These are phyloP conservation scores for Fusarium tricinctum DNA, from an alignment of 2,329 filamentous ascomycete genomes.

Conservation along the genomic window DNA sequence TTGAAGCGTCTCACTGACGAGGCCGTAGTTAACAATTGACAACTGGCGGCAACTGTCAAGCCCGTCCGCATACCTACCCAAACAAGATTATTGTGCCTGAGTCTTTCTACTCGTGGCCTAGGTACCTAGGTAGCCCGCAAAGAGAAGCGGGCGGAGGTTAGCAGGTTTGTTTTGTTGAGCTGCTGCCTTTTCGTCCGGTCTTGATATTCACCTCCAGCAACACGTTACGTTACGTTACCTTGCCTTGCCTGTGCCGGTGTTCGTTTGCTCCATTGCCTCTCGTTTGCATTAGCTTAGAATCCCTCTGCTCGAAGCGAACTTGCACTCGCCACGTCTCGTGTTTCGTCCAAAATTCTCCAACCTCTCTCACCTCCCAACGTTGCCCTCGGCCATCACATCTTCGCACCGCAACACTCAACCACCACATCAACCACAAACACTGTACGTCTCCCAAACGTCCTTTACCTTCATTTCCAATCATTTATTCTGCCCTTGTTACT, in stretches of 20 bases:
- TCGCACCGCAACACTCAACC: slow-evolving; percentile 10
- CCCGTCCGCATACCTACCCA: not conserved
- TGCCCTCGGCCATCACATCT: slow-evolving; percentile 3
- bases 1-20: not conserved
- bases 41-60: slow-evolving; percentile 20
- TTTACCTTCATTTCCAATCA: not conserved
- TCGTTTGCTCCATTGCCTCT: not conserved
- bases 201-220: slow-evolving; percentile 5
- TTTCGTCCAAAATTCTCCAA: slow-evolving; percentile 3
- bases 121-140: not conserved
- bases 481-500: not conserved
- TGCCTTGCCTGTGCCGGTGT: not conserved
- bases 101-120: not conserved
- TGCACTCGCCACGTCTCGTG: not conserved
- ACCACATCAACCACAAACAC: slow-evolving; percentile 5
- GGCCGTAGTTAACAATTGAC: not conserved
- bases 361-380: not conserved
- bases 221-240: not conserved
- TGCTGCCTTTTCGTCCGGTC: slow-evolving; percentile 14
- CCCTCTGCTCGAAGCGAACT: not conserved
- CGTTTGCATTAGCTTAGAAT: not conserved
- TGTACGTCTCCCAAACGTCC: not conserved
- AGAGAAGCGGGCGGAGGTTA: not conserved
- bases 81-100: not conserved
- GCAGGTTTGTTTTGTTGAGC: slow-evolving; percentile 13